Percentiles rank a stretch among this genome's conserved stretches.
These are phyloP conservation scores for Raphanus hybrid DNA, from an alignment of 441 rosid species.

Conservation along the genomic window DNA sequence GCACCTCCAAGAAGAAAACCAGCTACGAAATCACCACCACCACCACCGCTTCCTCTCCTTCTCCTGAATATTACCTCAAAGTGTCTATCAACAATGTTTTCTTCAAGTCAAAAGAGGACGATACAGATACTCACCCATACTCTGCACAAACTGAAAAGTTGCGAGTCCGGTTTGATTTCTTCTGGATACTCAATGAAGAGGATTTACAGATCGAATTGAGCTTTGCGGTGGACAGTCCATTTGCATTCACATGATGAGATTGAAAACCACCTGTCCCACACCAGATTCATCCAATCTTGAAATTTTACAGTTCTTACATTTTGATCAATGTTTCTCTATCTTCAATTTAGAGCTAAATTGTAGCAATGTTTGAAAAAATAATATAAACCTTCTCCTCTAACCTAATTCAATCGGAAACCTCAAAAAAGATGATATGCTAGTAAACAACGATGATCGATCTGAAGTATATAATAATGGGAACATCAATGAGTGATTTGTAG, in stretches of 20 bases:
- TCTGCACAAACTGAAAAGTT: slow-evolving; percentile 59
- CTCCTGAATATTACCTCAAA: slow-evolving; percentile 35
- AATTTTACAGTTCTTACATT: neutral
- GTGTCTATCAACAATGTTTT: neutral
- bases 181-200: slow-evolving; percentile 45
- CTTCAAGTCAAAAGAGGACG: neutral
- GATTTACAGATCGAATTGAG: slow-evolving; percentile 48
- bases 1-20: slow-evolving; percentile 94
- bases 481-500: neutral
- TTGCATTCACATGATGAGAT: slow-evolving; percentile 48
- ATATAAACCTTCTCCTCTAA: too few relatives aligned
- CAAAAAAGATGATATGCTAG: too few relatives aligned
- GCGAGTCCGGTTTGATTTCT: slow-evolving; percentile 46
- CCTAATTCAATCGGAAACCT: too few relatives aligned
- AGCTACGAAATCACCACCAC: slow-evolving; percentile 76
- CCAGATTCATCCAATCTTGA: too few relatives aligned
- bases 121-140: slow-evolving; percentile 50
- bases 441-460: too few relatives aligned
- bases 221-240: slow-evolving; percentile 47
- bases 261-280: slow-evolving; percentile 49
- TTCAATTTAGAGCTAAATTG: too few relatives aligned
- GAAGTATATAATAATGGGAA: neutral
- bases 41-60: slow-evolving; percentile 50
- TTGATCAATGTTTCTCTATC: neutral
- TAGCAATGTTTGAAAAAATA: too few relatives aligned